phyloP scores from a whole-genome alignment of 129 eudicot species.

The Lactuca sativa region DNA sequence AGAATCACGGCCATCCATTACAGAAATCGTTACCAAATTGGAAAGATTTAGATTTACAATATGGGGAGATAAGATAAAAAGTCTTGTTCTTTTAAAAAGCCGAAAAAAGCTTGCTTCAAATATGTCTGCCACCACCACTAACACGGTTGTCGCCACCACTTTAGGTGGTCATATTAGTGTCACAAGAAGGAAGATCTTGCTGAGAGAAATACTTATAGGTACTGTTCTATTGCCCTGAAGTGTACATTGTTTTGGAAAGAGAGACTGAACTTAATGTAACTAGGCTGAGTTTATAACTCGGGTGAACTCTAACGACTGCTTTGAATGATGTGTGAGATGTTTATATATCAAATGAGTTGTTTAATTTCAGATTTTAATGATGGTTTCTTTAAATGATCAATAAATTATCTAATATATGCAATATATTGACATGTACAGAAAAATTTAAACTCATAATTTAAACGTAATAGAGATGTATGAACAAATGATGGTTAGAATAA shows the following conservation, averaged over 20 bases:
- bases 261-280: background rate
- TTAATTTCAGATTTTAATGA: too few relatives aligned
- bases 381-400: too few relatives aligned
- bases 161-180: slow-evolving; percentile 23
- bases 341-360: too few relatives aligned
- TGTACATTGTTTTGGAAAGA: slow-evolving; percentile 9
- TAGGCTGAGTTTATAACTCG: slow-evolving; percentile 12
- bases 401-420: too few relatives aligned
- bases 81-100: slow-evolving; percentile 25
- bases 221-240: slow-evolving; percentile 36
- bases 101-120: slow-evolving; percentile 18
- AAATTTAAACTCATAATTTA: too few relatives aligned
- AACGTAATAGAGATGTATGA: too few relatives aligned
- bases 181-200: slow-evolving; percentile 39
- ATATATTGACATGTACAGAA: too few relatives aligned
- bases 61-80: slow-evolving; percentile 37
- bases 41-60: slow-evolving; percentile 28
- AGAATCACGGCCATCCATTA: slow-evolving; percentile 56
- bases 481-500: too few relatives aligned
- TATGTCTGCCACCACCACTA: background rate
- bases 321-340: too few relatives aligned
- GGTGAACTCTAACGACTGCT: background rate
- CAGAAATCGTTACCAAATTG: slow-evolving; percentile 45
- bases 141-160: slow-evolving; percentile 22
- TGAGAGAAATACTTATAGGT: slow-evolving; percentile 59